Evolutionary conservation across 2,329 filamentous ascomycete genomes (phyloP).

Genomic region (Sphaerulina musiva): DNA sequence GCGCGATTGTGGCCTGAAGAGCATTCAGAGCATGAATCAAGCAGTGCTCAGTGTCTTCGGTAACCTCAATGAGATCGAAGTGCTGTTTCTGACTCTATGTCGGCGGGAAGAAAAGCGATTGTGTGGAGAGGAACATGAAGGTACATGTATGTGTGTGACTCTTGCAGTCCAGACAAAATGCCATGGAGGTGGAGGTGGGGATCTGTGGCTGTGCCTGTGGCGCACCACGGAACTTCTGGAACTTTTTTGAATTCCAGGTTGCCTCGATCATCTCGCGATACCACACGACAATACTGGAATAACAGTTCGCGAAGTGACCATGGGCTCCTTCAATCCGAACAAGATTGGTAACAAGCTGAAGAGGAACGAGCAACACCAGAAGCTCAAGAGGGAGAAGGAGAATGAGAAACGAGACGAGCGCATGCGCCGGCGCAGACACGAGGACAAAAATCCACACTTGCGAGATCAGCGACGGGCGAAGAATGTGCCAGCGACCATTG

Average conservation of each 20-base stretch:
- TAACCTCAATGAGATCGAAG: not conserved
- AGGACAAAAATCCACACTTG: constrained; percentile 73
- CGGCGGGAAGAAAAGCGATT: constrained; percentile 1
- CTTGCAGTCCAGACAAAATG: not conserved
- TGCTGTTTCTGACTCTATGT: constrained; percentile 4
- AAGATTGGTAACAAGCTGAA: constrained; percentile 56
- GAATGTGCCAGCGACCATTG: constrained; percentile 75
- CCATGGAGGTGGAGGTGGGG: too few relatives aligned
- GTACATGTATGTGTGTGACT: not conserved
- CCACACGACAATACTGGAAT: not conserved
- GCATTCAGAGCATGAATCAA: constrained; percentile 4
- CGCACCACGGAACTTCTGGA: not conserved
- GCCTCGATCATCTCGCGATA: not conserved
- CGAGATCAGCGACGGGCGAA: constrained; percentile 64
- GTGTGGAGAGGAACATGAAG: not conserved
- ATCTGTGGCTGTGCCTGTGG: constrained; percentile 5
- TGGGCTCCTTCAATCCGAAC: constrained; percentile 28
- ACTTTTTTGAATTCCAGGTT: not conserved
- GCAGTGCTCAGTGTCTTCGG: not conserved
- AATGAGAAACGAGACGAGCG: constrained; percentile 69
- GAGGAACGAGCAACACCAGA: constrained; percentile 69
- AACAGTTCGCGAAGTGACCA: constrained; percentile 10
- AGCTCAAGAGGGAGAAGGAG: constrained; percentile 70
- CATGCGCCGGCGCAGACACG: constrained; percentile 73
- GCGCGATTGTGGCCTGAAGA: constrained; percentile 3